Evolutionary conservation across 2,329 filamentous ascomycete species (phyloP).

Genomic region (Clonostachys solani): DNA sequence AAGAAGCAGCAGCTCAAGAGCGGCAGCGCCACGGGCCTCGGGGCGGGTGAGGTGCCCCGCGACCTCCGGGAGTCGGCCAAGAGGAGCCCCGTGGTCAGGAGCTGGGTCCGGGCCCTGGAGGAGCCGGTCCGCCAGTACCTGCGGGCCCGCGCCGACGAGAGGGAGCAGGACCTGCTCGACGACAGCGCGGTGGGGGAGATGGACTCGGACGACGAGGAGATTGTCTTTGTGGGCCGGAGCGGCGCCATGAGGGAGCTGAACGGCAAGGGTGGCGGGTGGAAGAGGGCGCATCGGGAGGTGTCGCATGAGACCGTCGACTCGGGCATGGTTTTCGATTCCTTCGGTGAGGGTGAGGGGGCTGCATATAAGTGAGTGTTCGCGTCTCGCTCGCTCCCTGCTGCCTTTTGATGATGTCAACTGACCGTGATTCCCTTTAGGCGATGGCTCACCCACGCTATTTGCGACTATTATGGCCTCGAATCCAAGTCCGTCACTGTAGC

Average conservation of each 20-base stretch:
- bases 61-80: conserved; percentile 80
- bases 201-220: conserved; percentile 65
- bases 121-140: conserved; percentile 78
- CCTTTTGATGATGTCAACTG: neutral
- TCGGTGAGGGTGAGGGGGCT: conserved; percentile 70
- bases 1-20: conserved; percentile 39
- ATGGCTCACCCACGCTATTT: conserved; percentile 91
- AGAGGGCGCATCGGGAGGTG: conserved; percentile 44
- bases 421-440: conserved; percentile 46
- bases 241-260: conserved; percentile 12
- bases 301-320: conserved; percentile 55
- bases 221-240: conserved; percentile 77
- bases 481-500: conserved; percentile 77
- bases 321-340: conserved; percentile 76
- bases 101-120: conserved; percentile 79
- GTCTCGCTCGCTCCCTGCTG: too few relatives aligned
- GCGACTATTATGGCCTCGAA: conserved; percentile 83
- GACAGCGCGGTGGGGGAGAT: neutral
- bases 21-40: conserved; percentile 35
- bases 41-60: conserved; percentile 62
- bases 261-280: conserved; percentile 24
- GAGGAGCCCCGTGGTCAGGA: conserved; percentile 71
- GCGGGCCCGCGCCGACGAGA: conserved; percentile 23
- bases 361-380: conserved; percentile 72
- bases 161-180: neutral